These are phyloP conservation scores for Paramarasmius palmivorus DNA, from an alignment of 1,284 basidiomycete genomes.

Conservation along the genomic window DNA sequence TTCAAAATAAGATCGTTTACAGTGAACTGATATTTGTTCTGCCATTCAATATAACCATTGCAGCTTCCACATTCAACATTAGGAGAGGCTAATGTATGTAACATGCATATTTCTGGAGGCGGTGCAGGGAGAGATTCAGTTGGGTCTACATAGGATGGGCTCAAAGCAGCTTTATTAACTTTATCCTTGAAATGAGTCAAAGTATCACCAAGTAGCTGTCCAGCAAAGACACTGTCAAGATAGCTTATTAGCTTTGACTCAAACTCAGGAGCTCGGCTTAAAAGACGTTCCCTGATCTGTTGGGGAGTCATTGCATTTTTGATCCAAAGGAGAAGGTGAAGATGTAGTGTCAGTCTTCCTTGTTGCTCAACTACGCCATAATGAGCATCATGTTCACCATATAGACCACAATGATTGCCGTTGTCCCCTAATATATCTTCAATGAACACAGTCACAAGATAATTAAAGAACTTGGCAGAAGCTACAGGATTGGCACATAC, in stretches of 20 bases:
- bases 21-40: background rate
- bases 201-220: constrained; percentile 10
- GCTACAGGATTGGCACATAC: constrained; percentile 27
- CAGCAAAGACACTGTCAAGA: constrained; percentile 17
- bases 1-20: constrained; percentile 18
- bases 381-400: constrained; percentile 27
- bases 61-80: too few relatives aligned
- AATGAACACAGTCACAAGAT: constrained; percentile 24
- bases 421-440: constrained; percentile 22
- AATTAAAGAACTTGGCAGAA: constrained; percentile 24
- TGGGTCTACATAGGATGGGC: constrained; percentile 5
- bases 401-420: constrained; percentile 17
- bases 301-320: constrained; percentile 24
- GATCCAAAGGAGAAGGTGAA: constrained; percentile 33
- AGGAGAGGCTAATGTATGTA: too few relatives aligned
- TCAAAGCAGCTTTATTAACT: background rate
- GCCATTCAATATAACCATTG: constrained; percentile 2
- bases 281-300: constrained; percentile 24
- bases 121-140: too few relatives aligned
- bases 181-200: constrained; percentile 1
- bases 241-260: constrained; percentile 16
- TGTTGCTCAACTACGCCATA: constrained; percentile 39
- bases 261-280: constrained; percentile 16
- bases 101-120: too few relatives aligned
- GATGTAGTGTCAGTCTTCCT: constrained; percentile 31